These are phyloP conservation scores for Mycena rosella DNA, from an alignment of 768 basidiomycete genomes.

Conservation along the genomic window DNA sequence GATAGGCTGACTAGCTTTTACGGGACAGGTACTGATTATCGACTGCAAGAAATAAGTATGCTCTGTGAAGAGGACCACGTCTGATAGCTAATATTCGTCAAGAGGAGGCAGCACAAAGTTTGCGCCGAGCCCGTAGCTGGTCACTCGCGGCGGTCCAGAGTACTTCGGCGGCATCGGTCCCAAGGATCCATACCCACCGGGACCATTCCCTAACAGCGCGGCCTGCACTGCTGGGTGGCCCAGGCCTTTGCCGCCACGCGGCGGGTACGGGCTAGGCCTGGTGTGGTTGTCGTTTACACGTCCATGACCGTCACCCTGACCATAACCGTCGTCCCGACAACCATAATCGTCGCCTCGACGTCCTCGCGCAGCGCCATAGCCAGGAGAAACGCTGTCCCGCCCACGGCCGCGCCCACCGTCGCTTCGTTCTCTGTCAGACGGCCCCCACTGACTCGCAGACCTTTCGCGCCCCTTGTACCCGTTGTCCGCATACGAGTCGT, in stretches of 20 bases:
- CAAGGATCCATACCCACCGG: constrained; percentile 8
- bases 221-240: background rate
- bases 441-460: constrained; percentile 13
- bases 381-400: constrained; percentile 1
- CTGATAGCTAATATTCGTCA: constrained; percentile 15
- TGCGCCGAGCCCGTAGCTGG: constrained; percentile 22
- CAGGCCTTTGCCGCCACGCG: background rate
- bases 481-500: background rate
- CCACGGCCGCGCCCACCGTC: constrained; percentile 8
- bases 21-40: background rate
- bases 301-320: no score
- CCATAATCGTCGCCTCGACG: background rate
- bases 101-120: constrained; percentile 22
- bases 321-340: no score
- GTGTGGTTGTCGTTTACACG: no score
- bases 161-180: constrained; percentile 25
- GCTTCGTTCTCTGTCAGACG: background rate
- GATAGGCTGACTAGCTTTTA: constrained; percentile 15
- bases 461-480: background rate
- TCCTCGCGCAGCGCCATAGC: background rate
- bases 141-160: constrained; percentile 19
- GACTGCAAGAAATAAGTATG: constrained; percentile 25
- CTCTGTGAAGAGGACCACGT: background rate
- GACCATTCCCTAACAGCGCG: background rate
- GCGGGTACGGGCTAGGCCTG: background rate